Base-by-base conservation (phyloP, 371 early-diverging fungal species). In the Capniomyces stellatus region DNA sequence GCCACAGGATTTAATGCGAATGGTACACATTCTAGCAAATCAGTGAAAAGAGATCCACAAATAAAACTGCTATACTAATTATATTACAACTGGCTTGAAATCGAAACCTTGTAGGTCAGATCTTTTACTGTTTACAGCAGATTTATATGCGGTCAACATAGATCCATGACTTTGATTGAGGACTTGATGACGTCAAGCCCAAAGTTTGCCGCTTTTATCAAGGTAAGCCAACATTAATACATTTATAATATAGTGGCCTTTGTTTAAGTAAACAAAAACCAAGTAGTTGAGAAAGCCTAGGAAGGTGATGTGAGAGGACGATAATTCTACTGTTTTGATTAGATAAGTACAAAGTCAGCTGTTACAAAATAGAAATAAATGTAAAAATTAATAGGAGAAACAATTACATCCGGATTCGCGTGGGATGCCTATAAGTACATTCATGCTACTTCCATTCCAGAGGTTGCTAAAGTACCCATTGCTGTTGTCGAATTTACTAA, bases 391-490 rank as follows among this genome's bases (percentile, higher is more conserved):
- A 46, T 59, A 60, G 56, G 62, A 64, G 42, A 58, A 63, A 18
- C 67, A 66, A 54, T 35, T 31, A 21, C 55, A 62, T 18, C 60
- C 65, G 52, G 69, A 70, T 44, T 70, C 63, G 57, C 64, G 70
- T 31, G 56, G 57, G 25, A 58, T 69, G 55, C 64, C 65, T 4
- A 58, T 69, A 42, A 74, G 76, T 48, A 59, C 69, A 23, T 68
- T 70, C 31, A 57, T 76, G 29, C 64, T 70, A 25, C 58, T 77
- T 48, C 74, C 77, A 25, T 59, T 77, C 41, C 72, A 78, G 58
- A 66, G 79, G 10, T 61, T 81, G 58, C 75, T 75, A 6, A 66
- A 78, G 46, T 81, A 78, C 56, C 75, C 73, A 23, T 61, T 81
- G 21, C 65, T 81, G 19, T 63, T 81, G 27, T 65, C 68, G 51